Conservation (phyloP, 108 stramenopile species). For the Fistulifera pelliculosa region DNA sequence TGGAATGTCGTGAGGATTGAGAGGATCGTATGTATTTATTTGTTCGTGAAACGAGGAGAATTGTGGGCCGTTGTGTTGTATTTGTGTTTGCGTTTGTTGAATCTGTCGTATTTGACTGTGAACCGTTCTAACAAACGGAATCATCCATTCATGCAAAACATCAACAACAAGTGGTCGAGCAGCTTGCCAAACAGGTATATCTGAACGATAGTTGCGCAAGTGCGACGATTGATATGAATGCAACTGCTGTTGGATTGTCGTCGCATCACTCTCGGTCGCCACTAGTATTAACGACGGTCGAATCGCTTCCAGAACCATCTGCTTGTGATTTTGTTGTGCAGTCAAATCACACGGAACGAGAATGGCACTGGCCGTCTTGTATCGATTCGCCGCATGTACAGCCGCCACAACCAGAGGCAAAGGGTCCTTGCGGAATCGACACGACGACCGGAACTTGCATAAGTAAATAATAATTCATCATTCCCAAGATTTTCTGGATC, state of each 20-base stretch:
- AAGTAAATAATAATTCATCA: too few species aligned
- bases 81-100: neutral
- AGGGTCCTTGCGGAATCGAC: constrained; percentile 77
- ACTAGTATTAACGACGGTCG: constrained; percentile 42
- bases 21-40: neutral
- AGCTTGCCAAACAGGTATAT: neutral
- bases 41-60: constrained; percentile 1
- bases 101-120: neutral
- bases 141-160: neutral
- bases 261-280: neutral
- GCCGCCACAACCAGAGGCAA: constrained; percentile 61
- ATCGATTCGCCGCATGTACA: constrained; percentile 45
- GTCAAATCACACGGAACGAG: constrained; percentile 66
- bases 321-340: constrained; percentile 52
- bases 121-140: neutral
- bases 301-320: constrained; percentile 48
- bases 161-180: neutral
- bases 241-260: neutral
- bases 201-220: neutral
- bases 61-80: neutral
- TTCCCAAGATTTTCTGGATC: too few species aligned
- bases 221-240: neutral
- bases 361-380: neutral
- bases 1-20: constrained; percentile 1
- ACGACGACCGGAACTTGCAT: constrained; percentile 29